Evolutionary conservation across 1,284 basidiomycete species (phyloP).

Genomic region (Austroboletus novae-zelandiae): DNA sequence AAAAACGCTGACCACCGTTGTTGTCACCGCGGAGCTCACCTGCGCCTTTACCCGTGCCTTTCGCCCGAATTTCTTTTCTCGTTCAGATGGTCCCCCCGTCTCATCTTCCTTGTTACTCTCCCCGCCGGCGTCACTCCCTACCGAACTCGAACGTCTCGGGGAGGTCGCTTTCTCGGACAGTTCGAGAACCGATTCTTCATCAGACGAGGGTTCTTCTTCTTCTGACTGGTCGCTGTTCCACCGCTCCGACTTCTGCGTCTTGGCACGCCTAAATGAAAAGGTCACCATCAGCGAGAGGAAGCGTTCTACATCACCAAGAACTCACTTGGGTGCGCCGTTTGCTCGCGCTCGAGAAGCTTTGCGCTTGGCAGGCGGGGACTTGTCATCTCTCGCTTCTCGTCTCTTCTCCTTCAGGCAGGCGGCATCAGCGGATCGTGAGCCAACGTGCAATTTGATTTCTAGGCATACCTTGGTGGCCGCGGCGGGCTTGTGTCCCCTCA

Average conservation of each 20-base stretch:
- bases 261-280: constrained; percentile 30
- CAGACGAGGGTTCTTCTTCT: constrained; percentile 34
- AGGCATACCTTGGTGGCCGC: constrained; percentile 19
- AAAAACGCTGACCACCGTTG: not conserved
- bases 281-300: constrained; percentile 8
- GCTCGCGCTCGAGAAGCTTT: constrained; percentile 39
- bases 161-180: constrained; percentile 29
- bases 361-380: constrained; percentile 39
- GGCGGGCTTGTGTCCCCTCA: constrained; percentile 20
- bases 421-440: constrained; percentile 1
- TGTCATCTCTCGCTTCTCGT: constrained; percentile 32
- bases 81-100: constrained; percentile 31
- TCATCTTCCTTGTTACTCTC: constrained; percentile 34
- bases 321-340: constrained; percentile 44
- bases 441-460: not conserved
- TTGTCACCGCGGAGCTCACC: constrained; percentile 26
- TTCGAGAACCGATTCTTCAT: constrained; percentile 25
- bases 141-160: constrained; percentile 27
- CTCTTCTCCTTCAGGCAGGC: constrained; percentile 32
- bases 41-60: constrained; percentile 46
- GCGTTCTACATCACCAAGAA: not conserved
- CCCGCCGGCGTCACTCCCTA: constrained; percentile 23
- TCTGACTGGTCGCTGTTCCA: constrained; percentile 36
- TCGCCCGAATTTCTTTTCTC: constrained; percentile 34
- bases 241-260: constrained; percentile 32